Percentiles rank a stretch among this genome's conserved stretches.
phyloP scores from a whole-genome alignment of 805 yeast species.

The Candida glaebosa region DNA sequence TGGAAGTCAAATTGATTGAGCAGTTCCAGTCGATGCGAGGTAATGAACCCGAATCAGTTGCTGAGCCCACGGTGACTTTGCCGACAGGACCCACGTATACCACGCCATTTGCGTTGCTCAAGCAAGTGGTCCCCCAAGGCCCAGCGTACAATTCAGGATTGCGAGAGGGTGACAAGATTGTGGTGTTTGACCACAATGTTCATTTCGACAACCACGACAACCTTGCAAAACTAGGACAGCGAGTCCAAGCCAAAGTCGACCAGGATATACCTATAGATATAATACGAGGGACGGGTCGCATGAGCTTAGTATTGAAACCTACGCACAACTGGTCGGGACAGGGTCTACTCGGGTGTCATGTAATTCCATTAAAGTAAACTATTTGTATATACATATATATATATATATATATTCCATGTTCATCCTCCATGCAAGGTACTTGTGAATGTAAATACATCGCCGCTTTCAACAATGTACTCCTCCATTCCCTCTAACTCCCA shows the following conservation, averaged over 20 bases:
- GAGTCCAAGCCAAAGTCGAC: slow-evolving; percentile 40
- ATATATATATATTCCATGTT: background rate
- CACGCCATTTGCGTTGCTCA: slow-evolving; percentile 56
- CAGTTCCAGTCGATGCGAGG: slow-evolving; percentile 30
- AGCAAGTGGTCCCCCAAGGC: slow-evolving; percentile 45
- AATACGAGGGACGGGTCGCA: slow-evolving; percentile 24
- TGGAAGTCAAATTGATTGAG: slow-evolving; percentile 45
- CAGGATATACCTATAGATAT: slow-evolving; percentile 23
- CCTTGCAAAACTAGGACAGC: slow-evolving; percentile 40
- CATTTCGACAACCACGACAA: slow-evolving; percentile 55
- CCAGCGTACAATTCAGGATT: slow-evolving; percentile 61
- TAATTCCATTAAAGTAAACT: slow-evolving; percentile 39
- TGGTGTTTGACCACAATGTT: slow-evolving; percentile 48
- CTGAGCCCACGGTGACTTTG: background rate
- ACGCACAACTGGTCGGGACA: slow-evolving; percentile 57
- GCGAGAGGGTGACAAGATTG: slow-evolving; percentile 48
- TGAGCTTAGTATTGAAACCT: slow-evolving; percentile 37
- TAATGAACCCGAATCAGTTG: background rate
- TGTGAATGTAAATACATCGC: slow-evolving; percentile 82
- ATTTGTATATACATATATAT: too few species aligned
- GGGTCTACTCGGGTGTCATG: slow-evolving; percentile 67
- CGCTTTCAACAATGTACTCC: slow-evolving; percentile 67
- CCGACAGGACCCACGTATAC: slow-evolving; percentile 3
- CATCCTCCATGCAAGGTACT: slow-evolving; percentile 95
- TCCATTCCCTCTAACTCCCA: slow-evolving; percentile 95